These are phyloP conservation scores for Strobilomyces dryophilus DNA, from an alignment of 768 basidiomycete species.

Conservation along the genomic window DNA sequence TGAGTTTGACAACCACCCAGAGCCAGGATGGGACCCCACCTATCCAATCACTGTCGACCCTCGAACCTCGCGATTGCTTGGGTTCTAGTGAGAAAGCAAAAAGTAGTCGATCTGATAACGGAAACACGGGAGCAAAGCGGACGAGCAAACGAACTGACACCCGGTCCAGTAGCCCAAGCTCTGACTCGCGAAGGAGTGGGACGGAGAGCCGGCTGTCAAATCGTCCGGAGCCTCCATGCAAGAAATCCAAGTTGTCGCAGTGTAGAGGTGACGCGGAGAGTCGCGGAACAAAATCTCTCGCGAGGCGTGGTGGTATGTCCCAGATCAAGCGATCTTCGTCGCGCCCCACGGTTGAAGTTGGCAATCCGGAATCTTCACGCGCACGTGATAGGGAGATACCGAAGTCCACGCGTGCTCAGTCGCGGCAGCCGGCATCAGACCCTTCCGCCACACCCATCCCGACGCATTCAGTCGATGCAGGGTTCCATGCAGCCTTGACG, in stretches of 20 bases:
- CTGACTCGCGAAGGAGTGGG: neutral
- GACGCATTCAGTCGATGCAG: conserved; percentile 15
- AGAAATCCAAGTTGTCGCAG: conserved; percentile 18
- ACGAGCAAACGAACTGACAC: conserved; percentile 6
- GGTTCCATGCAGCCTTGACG: conserved; percentile 42
- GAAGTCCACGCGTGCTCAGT: neutral
- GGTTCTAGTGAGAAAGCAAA: conserved; percentile 2
- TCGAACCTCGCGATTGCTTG: neutral
- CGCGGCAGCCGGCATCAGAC: neutral
- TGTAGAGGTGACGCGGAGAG: neutral
- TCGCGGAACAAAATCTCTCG: neutral
- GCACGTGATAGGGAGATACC: conserved; percentile 4
- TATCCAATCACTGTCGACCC: neutral
- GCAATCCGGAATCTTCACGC: neutral
- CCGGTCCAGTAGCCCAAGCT: neutral
- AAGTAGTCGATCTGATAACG: neutral
- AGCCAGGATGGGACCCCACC: neutral
- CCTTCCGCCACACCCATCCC: neutral
- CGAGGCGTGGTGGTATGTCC: neutral
- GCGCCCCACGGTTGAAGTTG: neutral
- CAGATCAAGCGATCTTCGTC: conserved; percentile 10
- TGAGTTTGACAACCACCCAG: neutral
- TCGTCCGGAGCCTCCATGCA: conserved; percentile 15
- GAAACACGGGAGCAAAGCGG: neutral
- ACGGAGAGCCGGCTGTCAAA: neutral